These are phyloP conservation scores for Peronospora farinosa DNA, from an alignment of 352 stramenopile species.

Conservation along the genomic window DNA sequence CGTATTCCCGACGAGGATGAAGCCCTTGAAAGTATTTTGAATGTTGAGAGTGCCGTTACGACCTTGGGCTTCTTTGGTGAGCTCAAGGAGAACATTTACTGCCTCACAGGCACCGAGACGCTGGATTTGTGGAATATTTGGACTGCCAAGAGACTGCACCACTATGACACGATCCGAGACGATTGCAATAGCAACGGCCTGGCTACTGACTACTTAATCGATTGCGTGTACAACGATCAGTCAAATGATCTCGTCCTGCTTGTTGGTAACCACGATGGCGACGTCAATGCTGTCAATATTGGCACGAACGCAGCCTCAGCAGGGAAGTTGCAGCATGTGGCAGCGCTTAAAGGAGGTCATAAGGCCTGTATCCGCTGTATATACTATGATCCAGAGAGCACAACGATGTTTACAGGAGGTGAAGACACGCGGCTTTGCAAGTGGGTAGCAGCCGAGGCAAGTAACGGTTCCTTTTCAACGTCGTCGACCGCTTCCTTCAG, in stretches of 20 bases:
- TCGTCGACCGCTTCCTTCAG: slow-evolving; percentile 13
- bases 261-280: slow-evolving; percentile 67
- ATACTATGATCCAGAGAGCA: slow-evolving; percentile 54
- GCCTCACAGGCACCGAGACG: slow-evolving; percentile 83
- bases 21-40: slow-evolving; percentile 84
- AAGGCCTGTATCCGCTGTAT: slow-evolving; percentile 78
- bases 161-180: slow-evolving; percentile 68
- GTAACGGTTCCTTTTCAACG: slow-evolving; percentile 4
- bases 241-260: slow-evolving; percentile 71
- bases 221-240: slow-evolving; percentile 78
- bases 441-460: slow-evolving; percentile 31
- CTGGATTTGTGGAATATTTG: slow-evolving; percentile 87
- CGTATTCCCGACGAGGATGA: slow-evolving; percentile 82
- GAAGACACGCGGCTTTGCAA: slow-evolving; percentile 84
- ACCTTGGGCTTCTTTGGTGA: slow-evolving; percentile 85
- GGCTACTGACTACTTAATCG: slow-evolving; percentile 79
- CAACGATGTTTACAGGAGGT: slow-evolving; percentile 71
- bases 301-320: slow-evolving; percentile 30
- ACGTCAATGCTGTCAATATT: slow-evolving; percentile 70
- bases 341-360: slow-evolving; percentile 55
- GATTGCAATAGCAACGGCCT: slow-evolving; percentile 65
- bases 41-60: slow-evolving; percentile 86
- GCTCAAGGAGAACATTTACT: slow-evolving; percentile 77
- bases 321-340: slow-evolving; percentile 52
- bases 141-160: slow-evolving; percentile 73